Evolutionary conservation across 331 rosid genomes (phyloP).

Genomic region (Ulmus americana): DNA sequence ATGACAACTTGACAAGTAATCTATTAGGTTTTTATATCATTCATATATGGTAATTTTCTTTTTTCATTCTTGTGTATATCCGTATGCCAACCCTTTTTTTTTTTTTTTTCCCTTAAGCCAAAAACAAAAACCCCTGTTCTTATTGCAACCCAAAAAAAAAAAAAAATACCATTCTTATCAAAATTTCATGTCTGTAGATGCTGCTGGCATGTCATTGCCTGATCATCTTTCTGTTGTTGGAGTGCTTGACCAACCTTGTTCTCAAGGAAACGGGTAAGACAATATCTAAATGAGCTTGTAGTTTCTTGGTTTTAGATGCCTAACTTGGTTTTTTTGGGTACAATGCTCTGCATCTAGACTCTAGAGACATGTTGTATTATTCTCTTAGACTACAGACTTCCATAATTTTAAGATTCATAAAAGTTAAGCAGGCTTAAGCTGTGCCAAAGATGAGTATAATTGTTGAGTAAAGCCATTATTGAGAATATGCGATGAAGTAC

Average conservation of each 20-base stretch:
- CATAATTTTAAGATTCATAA: not conserved
- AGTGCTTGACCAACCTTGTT: conserved; percentile 75
- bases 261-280: conserved; percentile 73
- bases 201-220: conserved; percentile 56
- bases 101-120: too few relatives aligned
- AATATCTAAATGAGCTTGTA: conserved; percentile 20
- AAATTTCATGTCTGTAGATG: conserved; percentile 45
- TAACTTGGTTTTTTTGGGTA: not conserved
- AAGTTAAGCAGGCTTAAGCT: not conserved
- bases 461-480: not conserved
- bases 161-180: not conserved
- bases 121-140: too few relatives aligned
- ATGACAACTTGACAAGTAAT: not conserved
- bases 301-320: conserved; percentile 14
- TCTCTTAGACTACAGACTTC: not conserved
- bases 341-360: too few relatives aligned
- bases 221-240: conserved; percentile 64
- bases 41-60: not conserved
- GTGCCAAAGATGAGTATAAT: not conserved
- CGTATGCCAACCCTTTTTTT: too few relatives aligned
- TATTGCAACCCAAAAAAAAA: too few relatives aligned
- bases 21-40: not conserved
- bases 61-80: not conserved
- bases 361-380: not conserved
- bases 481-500: not conserved